A percentile compares a stretch with the other conserved stretches of the same genome.
phyloP scores from a whole-genome alignment of 306 rosid species.

The Albizia julibrissin region DNA sequence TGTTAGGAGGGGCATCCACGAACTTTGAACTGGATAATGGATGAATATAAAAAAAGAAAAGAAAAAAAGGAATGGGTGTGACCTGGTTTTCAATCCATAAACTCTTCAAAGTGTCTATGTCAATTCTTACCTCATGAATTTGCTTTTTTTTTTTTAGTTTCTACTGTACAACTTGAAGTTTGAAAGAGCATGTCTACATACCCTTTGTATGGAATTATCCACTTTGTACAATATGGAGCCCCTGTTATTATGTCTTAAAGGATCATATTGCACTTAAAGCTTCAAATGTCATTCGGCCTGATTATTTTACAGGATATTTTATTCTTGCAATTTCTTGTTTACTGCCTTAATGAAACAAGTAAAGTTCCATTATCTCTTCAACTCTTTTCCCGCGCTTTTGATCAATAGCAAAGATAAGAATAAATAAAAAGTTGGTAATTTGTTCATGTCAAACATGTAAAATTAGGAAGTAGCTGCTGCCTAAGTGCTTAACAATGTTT shows the following conservation, averaged over 20 bases:
- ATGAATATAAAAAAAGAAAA: no score
- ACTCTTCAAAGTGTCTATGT: background rate
- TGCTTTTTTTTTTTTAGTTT: no score
- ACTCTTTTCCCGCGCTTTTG: background rate
- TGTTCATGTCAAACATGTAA: conserved; percentile 17
- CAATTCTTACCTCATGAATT: background rate
- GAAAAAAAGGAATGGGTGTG: background rate
- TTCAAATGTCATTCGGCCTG: conserved; percentile 6
- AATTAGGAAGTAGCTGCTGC: conserved; percentile 11
- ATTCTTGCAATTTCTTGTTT: background rate
- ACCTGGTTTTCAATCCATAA: background rate
- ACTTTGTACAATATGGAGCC: background rate
- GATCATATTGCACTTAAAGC: conserved; percentile 4
- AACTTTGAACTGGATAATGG: no score
- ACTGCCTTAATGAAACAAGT: conserved; percentile 6
- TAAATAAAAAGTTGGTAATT: conserved; percentile 1
- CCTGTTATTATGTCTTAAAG: background rate
- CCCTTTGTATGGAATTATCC: background rate
- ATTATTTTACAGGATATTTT: conserved; percentile 4
- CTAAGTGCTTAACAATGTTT: conserved; percentile 40
- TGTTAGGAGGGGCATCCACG: no score
- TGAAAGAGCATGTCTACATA: background rate
- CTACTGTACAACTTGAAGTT: background rate
- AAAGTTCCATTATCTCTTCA: conserved; percentile 29
- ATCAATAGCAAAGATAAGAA: background rate